A percentile compares a stretch with the other conserved stretches of the same genome.
These are phyloP conservation scores for Avena insularis DNA, from an alignment of 176 grass and related monocot species.

Conservation along the genomic window DNA sequence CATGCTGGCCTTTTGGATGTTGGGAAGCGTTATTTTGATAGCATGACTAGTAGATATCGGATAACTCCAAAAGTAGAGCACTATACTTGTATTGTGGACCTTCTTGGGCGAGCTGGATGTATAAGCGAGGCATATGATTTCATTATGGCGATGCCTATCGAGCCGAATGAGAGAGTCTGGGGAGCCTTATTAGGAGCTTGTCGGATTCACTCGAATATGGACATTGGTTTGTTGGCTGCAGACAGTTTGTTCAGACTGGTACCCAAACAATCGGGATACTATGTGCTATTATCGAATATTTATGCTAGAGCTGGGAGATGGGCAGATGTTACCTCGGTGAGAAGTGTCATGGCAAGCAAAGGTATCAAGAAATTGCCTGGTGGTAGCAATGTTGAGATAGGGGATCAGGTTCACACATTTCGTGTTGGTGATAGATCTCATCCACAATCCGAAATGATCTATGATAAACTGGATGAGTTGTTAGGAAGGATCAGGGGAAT, in stretches of 20 bases:
- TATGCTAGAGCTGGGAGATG: conserved; percentile 80
- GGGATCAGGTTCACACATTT: conserved; percentile 67
- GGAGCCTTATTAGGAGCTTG: conserved; percentile 76
- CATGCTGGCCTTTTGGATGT: conserved; percentile 65
- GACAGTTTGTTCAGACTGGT: conserved; percentile 77
- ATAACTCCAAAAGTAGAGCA: conserved; percentile 66
- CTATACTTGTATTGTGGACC: conserved; percentile 81
- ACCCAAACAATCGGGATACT: conserved; percentile 74
- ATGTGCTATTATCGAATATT: conserved; percentile 86
- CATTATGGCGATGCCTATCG: conserved; percentile 63
- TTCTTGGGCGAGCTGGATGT: conserved; percentile 68
- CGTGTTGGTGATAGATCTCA: conserved; percentile 69
- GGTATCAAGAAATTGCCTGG: conserved; percentile 86
- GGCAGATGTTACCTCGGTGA: conserved; percentile 68
- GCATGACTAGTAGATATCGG: conserved; percentile 64
- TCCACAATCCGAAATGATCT: conserved; percentile 73
- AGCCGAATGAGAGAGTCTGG: conserved; percentile 81
- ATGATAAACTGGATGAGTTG: conserved; percentile 65
- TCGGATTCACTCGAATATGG: conserved; percentile 80
- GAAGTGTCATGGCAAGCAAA: conserved; percentile 65
- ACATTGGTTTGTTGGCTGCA: conserved; percentile 69
- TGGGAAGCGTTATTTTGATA: conserved; percentile 63
- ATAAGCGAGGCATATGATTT: conserved; percentile 75
- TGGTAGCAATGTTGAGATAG: conserved; percentile 72
- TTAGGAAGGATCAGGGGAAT: conserved; percentile 73